A percentile compares a stretch with the other conserved stretches of the same genome.
Conservation (phyloP, 1,284 basidiomycete species). For the Tilletia walkeri region DNA sequence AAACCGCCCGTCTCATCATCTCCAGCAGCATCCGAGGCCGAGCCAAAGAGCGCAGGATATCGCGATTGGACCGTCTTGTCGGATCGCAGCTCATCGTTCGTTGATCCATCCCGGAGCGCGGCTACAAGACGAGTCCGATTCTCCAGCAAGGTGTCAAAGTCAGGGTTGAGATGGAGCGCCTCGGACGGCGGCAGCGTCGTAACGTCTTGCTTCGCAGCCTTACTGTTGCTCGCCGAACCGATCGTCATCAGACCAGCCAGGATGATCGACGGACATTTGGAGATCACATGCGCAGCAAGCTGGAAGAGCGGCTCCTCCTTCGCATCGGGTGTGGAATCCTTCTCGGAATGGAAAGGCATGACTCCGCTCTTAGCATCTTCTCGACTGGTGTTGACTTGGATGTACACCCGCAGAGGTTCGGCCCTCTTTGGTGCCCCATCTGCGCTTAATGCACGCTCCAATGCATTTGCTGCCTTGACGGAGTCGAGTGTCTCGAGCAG, state of each 20-base stretch:
- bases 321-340: slow-evolving; percentile 31
- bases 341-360: slow-evolving; percentile 60
- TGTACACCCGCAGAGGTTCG: slow-evolving; percentile 70
- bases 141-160: slow-evolving; percentile 72
- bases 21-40: slow-evolving; percentile 31
- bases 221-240: slow-evolving; percentile 63
- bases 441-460: slow-evolving; percentile 73
- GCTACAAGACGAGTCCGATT: slow-evolving; percentile 66
- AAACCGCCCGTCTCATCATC: slow-evolving; percentile 63
- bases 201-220: slow-evolving; percentile 46
- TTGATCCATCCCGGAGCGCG: slow-evolving; percentile 50
- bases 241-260: slow-evolving; percentile 95
- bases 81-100: slow-evolving; percentile 24
- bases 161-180: slow-evolving; percentile 69
- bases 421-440: slow-evolving; percentile 56
- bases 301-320: slow-evolving; percentile 62
- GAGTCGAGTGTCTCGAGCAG: slow-evolving; percentile 88
- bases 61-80: background rate
- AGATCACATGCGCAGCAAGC: slow-evolving; percentile 72
- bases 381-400: slow-evolving; percentile 92
- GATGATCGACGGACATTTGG: slow-evolving; percentile 70
- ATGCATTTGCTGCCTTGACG: slow-evolving; percentile 73
- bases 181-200: slow-evolving; percentile 65
- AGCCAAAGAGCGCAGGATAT: slow-evolving; percentile 29
- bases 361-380: slow-evolving; percentile 88